Evolutionary conservation across 225 moss, liverwort and hornwort species (phyloP).

Genomic region (Pseudisothecium myosuroides): DNA sequence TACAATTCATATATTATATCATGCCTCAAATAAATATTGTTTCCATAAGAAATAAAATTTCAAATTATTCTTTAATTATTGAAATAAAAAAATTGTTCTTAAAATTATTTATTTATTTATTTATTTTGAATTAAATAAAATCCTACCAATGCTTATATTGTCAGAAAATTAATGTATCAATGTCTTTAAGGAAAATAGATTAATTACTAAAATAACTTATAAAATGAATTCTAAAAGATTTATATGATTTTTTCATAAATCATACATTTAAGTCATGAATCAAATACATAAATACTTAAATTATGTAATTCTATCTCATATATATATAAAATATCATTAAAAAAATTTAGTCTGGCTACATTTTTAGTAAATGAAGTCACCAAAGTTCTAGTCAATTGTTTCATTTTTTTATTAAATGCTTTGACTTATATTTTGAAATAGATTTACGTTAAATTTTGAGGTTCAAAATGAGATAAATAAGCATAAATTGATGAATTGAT

Average conservation of each 20-base stretch:
- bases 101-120: too few relatives aligned
- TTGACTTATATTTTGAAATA: not conserved
- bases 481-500: too few relatives aligned
- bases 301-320: not conserved
- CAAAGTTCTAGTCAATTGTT: not conserved
- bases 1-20: not conserved
- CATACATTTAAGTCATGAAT: not conserved
- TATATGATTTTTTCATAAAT: not conserved
- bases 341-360: not conserved
- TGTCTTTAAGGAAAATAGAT: not conserved
- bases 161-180: too few relatives aligned
- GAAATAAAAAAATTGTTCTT: not conserved
- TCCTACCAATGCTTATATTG: too few relatives aligned
- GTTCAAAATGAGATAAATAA: not conserved
- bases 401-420: not conserved
- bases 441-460: not conserved
- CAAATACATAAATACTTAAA: not conserved
- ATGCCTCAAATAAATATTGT: not conserved
- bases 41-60: rapidly evolving
- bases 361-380: not conserved
- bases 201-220: not conserved
- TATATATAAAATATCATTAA: not conserved
- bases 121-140: too few relatives aligned
- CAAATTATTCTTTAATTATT: too few relatives aligned
- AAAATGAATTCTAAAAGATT: not conserved